These are phyloP conservation scores for Erysimum cheiranthoides DNA, from an alignment of 345 rosid species.

Conservation along the genomic window DNA sequence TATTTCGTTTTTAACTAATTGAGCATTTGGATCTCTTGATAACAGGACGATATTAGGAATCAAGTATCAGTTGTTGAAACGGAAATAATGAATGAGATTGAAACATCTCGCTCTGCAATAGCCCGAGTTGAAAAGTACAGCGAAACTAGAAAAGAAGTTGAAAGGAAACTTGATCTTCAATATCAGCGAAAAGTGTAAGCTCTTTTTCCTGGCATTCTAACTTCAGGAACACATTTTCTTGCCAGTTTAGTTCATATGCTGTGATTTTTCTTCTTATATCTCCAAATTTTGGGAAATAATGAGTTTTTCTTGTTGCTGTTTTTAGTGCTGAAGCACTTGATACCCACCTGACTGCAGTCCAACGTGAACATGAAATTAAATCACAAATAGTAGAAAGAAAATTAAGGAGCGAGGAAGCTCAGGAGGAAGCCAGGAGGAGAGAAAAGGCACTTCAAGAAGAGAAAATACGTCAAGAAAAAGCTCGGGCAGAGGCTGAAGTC, in stretches of 20 bases:
- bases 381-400: conserved; percentile 92
- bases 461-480: conserved; percentile 79
- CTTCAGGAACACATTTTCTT: conserved; percentile 25
- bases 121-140: conserved; percentile 64
- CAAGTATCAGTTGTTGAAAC: conserved; percentile 63
- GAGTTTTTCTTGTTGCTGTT: conserved; percentile 32
- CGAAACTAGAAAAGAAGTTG: conserved; percentile 73
- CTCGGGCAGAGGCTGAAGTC: conserved; percentile 90
- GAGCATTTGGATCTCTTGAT: conserved; percentile 21
- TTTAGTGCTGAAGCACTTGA: conserved; percentile 95
- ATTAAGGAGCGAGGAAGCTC: conserved; percentile 81
- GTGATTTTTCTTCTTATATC: not conserved
- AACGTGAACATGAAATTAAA: conserved; percentile 78
- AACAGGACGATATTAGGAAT: conserved; percentile 84
- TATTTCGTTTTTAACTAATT: not conserved
- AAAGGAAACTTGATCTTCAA: conserved; percentile 76
- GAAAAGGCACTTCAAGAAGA: conserved; percentile 85
- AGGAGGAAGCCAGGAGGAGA: conserved; percentile 86
- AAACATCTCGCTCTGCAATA: conserved; percentile 60
- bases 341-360: conserved; percentile 82
- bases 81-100: conserved; percentile 57
- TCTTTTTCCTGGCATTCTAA: not conserved
- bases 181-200: conserved; percentile 88
- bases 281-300: conserved; percentile 12
- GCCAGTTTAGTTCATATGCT: not conserved